Conservation (phyloP, 2,329 filamentous ascomycete species). For the Niveomyces coronatus region DNA sequence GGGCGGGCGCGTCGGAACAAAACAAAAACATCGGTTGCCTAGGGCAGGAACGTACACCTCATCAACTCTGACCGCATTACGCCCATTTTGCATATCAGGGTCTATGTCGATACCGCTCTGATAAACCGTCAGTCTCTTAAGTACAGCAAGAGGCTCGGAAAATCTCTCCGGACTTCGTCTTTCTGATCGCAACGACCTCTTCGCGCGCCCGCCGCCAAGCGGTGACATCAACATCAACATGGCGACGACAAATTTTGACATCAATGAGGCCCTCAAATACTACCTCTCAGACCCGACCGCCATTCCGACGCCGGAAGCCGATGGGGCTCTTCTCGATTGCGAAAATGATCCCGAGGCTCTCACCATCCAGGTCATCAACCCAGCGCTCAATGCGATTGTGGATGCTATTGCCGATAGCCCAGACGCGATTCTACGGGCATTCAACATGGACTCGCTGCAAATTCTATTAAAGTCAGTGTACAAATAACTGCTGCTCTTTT, state of each 20-base stretch:
- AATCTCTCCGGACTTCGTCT: no score
- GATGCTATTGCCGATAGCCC: constrained; percentile 88
- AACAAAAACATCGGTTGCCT: constrained; percentile 21
- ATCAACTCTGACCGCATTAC: no score
- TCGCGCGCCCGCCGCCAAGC: constrained; percentile 14
- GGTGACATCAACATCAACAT: constrained; percentile 32
- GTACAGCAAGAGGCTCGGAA: no score
- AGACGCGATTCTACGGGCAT: constrained; percentile 70
- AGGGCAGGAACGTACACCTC: constrained; percentile 11
- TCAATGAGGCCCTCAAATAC: constrained; percentile 91
- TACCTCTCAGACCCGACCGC: constrained; percentile 88
- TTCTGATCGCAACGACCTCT: constrained; percentile 6
- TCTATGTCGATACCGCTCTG: no score
- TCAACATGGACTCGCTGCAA: constrained; percentile 84
- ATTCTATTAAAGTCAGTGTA: constrained; percentile 90
- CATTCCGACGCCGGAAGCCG: constrained; percentile 78
- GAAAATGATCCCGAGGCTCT: constrained; percentile 84
- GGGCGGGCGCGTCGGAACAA: constrained; percentile 13
- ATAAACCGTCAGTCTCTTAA: no score
- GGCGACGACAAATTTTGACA: constrained; percentile 80
- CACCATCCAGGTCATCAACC: constrained; percentile 69
- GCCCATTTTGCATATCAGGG: no score
- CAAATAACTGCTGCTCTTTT: constrained; percentile 6
- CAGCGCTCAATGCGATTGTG: constrained; percentile 80
- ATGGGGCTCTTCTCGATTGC: constrained; percentile 74